Conservation (phyloP, 176 grass and related monocot genomes). For the Bonia amplexicaulis region DNA sequence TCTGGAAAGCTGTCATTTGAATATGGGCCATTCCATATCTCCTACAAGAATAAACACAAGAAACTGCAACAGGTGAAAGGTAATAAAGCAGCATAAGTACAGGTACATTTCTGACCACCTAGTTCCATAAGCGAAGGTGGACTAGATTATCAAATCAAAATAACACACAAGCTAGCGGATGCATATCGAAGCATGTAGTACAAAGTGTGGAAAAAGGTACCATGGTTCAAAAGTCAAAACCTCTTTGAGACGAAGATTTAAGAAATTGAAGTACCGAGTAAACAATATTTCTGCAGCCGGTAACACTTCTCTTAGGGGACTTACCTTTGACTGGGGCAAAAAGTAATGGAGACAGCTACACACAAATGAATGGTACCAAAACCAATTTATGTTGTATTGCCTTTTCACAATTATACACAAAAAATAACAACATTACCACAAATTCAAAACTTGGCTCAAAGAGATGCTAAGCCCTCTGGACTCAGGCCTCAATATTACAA, state of each 20-base stretch:
- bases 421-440: background rate
- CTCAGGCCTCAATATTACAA: background rate
- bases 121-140: background rate
- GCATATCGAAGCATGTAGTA: background rate
- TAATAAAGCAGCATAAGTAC: background rate
- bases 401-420: background rate
- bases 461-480: background rate
- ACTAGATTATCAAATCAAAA: background rate
- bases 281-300: background rate
- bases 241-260: background rate
- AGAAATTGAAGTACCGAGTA: background rate
- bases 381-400: background rate
- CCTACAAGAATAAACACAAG: conserved; percentile 48
- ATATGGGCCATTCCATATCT: conserved; percentile 96
- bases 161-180: background rate
- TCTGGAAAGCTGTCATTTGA: conserved; percentile 89
- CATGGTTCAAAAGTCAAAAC: background rate
- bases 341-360: background rate
- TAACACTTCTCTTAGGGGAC: background rate
- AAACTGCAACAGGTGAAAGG: background rate
- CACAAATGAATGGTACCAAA: background rate
- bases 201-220: background rate
- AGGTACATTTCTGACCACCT: background rate
- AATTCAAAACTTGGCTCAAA: background rate
- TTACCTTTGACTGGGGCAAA: background rate